Percentiles rank a stretch among this genome's conserved stretches.
These are phyloP conservation scores for Hortiboletus rubellus DNA, from an alignment of 1,284 basidiomycete species.

Conservation along the genomic window DNA sequence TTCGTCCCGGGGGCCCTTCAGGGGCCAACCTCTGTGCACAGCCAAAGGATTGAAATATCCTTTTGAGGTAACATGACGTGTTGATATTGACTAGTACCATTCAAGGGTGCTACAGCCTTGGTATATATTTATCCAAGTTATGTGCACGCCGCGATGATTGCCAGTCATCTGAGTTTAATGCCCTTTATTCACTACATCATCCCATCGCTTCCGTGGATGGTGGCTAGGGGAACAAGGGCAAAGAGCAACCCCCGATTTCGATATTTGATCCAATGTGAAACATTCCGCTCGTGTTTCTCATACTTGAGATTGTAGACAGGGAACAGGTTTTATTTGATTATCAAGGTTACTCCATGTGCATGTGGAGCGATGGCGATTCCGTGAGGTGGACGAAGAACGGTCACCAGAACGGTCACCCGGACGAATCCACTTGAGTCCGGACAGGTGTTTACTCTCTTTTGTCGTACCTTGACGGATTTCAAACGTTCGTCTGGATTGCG, in stretches of 20 bases:
- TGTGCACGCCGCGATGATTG: not conserved
- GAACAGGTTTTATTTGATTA: constrained; percentile 22
- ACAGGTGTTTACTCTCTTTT: constrained; percentile 3
- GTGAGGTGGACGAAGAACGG: not conserved
- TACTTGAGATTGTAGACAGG: constrained; percentile 15
- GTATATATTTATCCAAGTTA: not conserved
- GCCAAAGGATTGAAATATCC: constrained; percentile 57
- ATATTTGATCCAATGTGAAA: constrained; percentile 24
- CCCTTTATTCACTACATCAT: constrained; percentile 78
- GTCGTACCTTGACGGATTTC: constrained; percentile 9
- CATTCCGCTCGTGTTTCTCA: constrained; percentile 15
- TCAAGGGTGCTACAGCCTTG: constrained; percentile 20
- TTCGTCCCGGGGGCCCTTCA: constrained; percentile 83
- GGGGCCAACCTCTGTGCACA: constrained; percentile 85
- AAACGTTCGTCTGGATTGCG: constrained; percentile 2
- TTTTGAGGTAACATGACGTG: constrained; percentile 1
- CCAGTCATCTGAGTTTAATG: constrained; percentile 9
- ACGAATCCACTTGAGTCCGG: not conserved
- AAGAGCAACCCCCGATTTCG: constrained; percentile 42
- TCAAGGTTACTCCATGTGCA: not conserved
- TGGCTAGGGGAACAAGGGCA: constrained; percentile 83
- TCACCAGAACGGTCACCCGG: no score
- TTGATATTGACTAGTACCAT: constrained; percentile 22
- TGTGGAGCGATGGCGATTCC: not conserved
- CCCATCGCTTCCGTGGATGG: constrained; percentile 53